A percentile compares a stretch with the other conserved stretches of the same genome.
Evolutionary conservation across 257 asterid species (phyloP).

Genomic region (Fraxinus excelsior): DNA sequence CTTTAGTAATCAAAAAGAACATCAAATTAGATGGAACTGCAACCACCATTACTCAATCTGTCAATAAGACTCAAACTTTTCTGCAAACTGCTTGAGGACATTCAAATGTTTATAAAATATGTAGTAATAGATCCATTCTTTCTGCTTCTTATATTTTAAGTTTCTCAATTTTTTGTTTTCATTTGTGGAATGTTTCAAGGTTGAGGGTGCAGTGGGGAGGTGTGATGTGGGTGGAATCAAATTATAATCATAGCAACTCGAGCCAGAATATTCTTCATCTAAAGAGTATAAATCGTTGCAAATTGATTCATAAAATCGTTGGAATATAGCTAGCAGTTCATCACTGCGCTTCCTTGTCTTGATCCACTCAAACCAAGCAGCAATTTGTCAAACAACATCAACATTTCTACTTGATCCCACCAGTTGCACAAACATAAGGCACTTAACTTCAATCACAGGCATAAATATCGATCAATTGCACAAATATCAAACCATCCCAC

Average conservation of each 20-base stretch:
- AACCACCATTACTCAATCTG: background rate
- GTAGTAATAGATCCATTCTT: no score
- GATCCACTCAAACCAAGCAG: background rate
- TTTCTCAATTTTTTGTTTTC: no score
- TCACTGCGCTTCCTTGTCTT: background rate
- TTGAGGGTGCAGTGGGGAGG: background rate
- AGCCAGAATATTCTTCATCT: background rate
- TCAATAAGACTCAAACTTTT: background rate
- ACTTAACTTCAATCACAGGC: conserved; percentile 1
- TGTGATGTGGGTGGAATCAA: background rate
- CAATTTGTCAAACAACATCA: conserved; percentile 11
- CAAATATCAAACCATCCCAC: conserved; percentile 12
- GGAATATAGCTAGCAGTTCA: background rate
- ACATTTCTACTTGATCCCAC: conserved; percentile 17
- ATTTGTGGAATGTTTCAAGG: background rate
- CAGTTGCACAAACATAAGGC: background rate
- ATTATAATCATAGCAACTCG: background rate
- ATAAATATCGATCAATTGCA: background rate
- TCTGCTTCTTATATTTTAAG: background rate
- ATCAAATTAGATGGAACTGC: background rate
- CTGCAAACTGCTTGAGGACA: background rate
- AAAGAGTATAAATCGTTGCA: background rate
- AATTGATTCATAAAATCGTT: background rate
- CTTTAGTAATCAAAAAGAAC: background rate
- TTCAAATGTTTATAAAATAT: background rate